Conservation (phyloP, 1,284 basidiomycete species). For the Malassezia equina region DNA sequence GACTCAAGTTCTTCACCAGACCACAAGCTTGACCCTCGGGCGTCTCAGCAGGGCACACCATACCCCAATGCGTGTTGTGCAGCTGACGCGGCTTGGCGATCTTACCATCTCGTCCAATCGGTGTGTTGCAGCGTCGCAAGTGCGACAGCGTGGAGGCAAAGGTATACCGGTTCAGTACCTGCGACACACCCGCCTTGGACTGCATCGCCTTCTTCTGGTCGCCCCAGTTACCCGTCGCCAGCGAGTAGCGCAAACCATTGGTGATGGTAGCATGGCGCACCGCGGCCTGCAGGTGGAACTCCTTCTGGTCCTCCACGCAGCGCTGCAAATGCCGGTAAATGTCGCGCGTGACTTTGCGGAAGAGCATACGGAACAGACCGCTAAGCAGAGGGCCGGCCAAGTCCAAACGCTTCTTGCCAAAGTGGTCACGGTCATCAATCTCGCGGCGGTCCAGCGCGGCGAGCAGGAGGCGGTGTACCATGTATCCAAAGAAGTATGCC, state of each 20-base stretch:
- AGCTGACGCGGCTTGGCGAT: slow-evolving; percentile 98
- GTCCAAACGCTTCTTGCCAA: slow-evolving; percentile 95
- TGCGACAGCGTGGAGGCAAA: slow-evolving; percentile 97
- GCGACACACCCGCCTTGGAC: slow-evolving; percentile 90
- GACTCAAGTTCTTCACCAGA: slow-evolving; percentile 92
- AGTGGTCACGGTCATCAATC: slow-evolving; percentile 97
- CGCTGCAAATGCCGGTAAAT: slow-evolving; percentile 91
- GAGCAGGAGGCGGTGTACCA: slow-evolving; percentile 89
- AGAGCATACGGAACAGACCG: slow-evolving; percentile 92
- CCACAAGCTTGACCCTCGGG: slow-evolving; percentile 99
- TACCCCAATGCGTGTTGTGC: slow-evolving; percentile 99
- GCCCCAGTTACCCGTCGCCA: slow-evolving; percentile 98
- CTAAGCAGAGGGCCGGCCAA: slow-evolving; percentile 88
- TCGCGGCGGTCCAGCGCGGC: slow-evolving; percentile 89
- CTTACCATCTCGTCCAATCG: slow-evolving; percentile 94
- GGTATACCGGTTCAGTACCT: slow-evolving; percentile 96
- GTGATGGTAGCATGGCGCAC: slow-evolving; percentile 92
- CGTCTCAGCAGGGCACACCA: slow-evolving; percentile 92
- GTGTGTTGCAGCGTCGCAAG: slow-evolving; percentile 93
- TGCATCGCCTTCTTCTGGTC: slow-evolving; percentile 95
- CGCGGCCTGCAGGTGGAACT: slow-evolving; percentile 81
- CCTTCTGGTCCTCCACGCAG: slow-evolving; percentile 91
- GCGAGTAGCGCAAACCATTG: slow-evolving; percentile 92
- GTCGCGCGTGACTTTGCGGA: slow-evolving; percentile 90
- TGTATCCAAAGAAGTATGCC: slow-evolving; percentile 99